Evolutionary conservation across 2,329 filamentous ascomycete species (phyloP).

Genomic region (Arachnomyces sp.): DNA sequence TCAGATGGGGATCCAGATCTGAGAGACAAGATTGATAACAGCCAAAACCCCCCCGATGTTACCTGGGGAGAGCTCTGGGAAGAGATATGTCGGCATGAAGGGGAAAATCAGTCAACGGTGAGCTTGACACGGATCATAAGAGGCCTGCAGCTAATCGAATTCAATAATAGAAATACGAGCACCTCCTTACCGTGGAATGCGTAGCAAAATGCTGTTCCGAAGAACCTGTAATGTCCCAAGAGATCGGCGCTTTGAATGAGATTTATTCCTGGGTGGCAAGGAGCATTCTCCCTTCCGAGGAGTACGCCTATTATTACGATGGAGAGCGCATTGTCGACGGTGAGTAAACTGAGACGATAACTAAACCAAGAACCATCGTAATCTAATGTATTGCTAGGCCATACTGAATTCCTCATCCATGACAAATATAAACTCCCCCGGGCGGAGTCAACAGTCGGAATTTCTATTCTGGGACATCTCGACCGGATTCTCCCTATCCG

Average conservation of each 20-base stretch:
- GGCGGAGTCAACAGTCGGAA: constrained; percentile 21
- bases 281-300: constrained; percentile 24
- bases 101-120: constrained; percentile 17
- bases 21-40: background rate
- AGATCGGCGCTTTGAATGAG: constrained; percentile 1
- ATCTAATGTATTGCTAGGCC: constrained; percentile 8
- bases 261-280: constrained; percentile 26
- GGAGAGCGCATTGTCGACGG: constrained; percentile 16
- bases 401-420: constrained; percentile 9
- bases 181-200: constrained; percentile 21
- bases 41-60: constrained; percentile 1
- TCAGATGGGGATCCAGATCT: background rate
- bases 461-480: constrained; percentile 21
- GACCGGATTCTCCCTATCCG: constrained; percentile 13
- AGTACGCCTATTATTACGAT: constrained; percentile 23
- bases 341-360: constrained; percentile 2
- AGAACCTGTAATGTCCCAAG: constrained; percentile 19
- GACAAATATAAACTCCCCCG: constrained; percentile 18
- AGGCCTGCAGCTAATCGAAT: background rate
- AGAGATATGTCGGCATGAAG: constrained; percentile 19
- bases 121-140: background rate
- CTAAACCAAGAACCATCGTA: background rate
- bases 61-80: constrained; percentile 20
- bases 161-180: constrained; percentile 22
- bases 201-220: constrained; percentile 11